Evolutionary conservation across 75 land plant species (phyloP).

Genomic region (Chamaecyparis obtusa): DNA sequence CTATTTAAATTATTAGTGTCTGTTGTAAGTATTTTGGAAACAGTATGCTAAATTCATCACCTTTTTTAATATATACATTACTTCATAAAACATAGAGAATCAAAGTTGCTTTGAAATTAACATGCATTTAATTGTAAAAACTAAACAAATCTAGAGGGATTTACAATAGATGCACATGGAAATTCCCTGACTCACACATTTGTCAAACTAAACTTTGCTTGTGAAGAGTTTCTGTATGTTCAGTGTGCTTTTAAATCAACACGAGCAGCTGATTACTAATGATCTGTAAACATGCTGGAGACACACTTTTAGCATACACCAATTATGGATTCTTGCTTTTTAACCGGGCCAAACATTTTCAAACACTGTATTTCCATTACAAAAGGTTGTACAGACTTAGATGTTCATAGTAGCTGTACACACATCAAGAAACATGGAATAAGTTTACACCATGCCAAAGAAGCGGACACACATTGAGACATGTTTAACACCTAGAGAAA

Average conservation of each 20-base stretch:
- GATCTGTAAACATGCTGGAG: background rate
- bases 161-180: background rate
- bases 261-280: background rate
- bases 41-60: background rate
- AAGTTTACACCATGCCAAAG: no score
- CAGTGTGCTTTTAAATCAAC: background rate
- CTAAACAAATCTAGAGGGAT: background rate
- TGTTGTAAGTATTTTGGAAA: background rate
- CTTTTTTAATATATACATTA: background rate
- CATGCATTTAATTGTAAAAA: background rate
- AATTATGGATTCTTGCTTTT: no score
- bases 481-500: no score
- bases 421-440: no score
- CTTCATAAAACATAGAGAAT: background rate
- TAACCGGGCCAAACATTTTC: no score
- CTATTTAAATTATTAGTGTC: background rate
- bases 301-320: no score
- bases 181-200: background rate
- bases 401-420: no score
- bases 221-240: background rate
- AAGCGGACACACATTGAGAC: no score
- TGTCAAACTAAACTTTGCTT: background rate
- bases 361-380: no score
- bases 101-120: background rate
- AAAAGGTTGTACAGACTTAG: no score